These are phyloP conservation scores for Aspergillus sclerotioniger DNA, from an alignment of 495 filamentous ascomycete species.

Conservation along the genomic window DNA sequence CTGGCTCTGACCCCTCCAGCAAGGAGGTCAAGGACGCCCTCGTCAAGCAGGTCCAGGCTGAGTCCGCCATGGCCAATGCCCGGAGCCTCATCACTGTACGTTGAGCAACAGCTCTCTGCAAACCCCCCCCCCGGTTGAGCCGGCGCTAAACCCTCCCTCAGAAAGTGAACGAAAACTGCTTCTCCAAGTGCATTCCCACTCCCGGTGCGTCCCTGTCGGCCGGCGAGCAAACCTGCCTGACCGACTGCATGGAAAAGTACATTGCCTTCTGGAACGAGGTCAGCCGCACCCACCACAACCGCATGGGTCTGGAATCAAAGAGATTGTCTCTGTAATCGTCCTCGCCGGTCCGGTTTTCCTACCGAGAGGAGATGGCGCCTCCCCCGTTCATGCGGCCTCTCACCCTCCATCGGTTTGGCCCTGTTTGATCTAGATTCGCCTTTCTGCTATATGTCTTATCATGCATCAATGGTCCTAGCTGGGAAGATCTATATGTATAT, in stretches of 20 bases:
- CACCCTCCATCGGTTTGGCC: conserved; percentile 20
- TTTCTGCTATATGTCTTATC: not conserved
- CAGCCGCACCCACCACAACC: conserved; percentile 67
- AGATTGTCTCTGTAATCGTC: conserved; percentile 24
- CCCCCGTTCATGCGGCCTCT: too few relatives aligned
- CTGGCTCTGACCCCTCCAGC: conserved; percentile 32
- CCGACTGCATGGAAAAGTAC: conserved; percentile 95
- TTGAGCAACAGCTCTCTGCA: conserved; percentile 7
- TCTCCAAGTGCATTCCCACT: conserved; percentile 85
- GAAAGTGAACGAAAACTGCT: conserved; percentile 98
- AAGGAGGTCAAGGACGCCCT: conserved; percentile 65
- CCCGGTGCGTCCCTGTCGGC: conserved; percentile 74
- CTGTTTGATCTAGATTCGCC: conserved; percentile 2
- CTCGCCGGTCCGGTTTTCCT: too few relatives aligned
- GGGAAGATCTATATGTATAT: not conserved
- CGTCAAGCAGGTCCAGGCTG: conserved; percentile 71
- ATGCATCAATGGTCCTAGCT: not conserved
- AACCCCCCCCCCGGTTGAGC: conserved; percentile 1
- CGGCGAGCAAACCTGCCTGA: conserved; percentile 74
- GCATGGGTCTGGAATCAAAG: conserved; percentile 65
- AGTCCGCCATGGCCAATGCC: conserved; percentile 73
- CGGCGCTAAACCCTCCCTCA: conserved; percentile 31
- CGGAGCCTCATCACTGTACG: conserved; percentile 70
- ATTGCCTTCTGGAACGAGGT: conserved; percentile 89
- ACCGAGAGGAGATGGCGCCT: too few relatives aligned